Conservation (phyloP, 2,329 filamentous ascomycete genomes). For the Botrytis sinoallii region DNA sequence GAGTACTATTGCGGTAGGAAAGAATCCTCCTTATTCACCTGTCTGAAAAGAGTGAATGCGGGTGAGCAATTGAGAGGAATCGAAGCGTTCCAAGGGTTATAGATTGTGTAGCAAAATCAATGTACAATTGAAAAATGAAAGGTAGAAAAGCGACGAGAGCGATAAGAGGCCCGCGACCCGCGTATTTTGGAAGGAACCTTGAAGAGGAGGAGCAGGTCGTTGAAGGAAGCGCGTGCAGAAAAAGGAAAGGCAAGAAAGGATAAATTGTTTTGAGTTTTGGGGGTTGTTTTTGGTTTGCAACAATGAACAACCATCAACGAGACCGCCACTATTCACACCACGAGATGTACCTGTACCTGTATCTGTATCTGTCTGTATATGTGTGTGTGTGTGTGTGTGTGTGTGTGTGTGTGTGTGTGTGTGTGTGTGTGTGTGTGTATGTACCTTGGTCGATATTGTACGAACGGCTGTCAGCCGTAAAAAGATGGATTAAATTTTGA, state of each 20-base stretch:
- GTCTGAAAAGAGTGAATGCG: not conserved
- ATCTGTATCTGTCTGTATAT: too few species aligned
- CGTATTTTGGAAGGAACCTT: slow-evolving; percentile 14
- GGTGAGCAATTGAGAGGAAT: not conserved
- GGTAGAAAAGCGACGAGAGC: slow-evolving; percentile 4
- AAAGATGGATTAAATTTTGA: not conserved
- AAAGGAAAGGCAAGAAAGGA: not conserved
- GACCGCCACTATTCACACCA: not conserved
- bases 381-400: not conserved
- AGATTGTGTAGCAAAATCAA: slow-evolving; percentile 14
- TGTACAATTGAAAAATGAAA: not conserved
- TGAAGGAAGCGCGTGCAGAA: slow-evolving; percentile 14
- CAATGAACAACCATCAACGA: not conserved
- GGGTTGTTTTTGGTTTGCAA: not conserved
- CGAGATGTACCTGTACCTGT: not conserved
- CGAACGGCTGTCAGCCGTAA: not conserved
- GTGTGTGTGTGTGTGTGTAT: not conserved
- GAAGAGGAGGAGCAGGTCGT: not conserved
- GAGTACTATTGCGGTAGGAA: not conserved
- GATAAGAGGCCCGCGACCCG: not conserved
- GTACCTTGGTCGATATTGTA: not conserved
- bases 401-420: not conserved
- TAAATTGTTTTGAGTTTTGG: not conserved
- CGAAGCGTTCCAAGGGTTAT: not conserved
- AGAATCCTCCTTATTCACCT: not conserved